Evolutionary conservation across 352 stramenopile species (phyloP).

Genomic region (Phytopythium boreale): DNA sequence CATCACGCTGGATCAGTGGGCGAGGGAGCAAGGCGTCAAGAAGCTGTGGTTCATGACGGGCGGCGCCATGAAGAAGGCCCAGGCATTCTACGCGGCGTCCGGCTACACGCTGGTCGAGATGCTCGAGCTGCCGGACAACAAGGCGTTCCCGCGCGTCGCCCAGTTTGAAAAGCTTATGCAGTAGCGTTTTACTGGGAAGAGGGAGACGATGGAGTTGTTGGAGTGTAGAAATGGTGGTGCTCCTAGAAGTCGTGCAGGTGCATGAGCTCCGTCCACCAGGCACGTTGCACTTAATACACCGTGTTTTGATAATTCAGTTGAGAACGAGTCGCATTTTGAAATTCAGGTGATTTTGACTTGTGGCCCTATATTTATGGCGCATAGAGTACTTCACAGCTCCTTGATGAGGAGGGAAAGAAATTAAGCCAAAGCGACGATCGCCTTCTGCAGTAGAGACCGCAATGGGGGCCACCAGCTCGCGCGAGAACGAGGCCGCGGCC

Average conservation of each 20-base stretch:
- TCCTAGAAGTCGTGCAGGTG: no score
- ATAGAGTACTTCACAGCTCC: neutral
- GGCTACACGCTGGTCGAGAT: conserved; percentile 20
- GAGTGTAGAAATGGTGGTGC: no score
- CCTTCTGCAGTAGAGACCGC: neutral
- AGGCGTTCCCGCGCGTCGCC: conserved; percentile 18
- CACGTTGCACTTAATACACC: no score
- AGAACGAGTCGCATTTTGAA: no score
- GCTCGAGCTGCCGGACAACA: conserved; percentile 8
- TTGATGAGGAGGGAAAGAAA: no score
- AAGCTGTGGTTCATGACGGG: conserved; percentile 35
- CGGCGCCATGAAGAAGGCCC: conserved; percentile 20
- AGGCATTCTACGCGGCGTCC: conserved; percentile 28
- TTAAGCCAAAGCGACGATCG: neutral
- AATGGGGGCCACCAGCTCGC: conserved; percentile 40
- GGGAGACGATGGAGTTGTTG: no score
- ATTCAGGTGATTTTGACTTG: neutral
- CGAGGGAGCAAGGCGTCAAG: conserved; percentile 8
- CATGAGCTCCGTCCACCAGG: no score
- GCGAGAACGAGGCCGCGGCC: conserved; percentile 49
- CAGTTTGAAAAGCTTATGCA: conserved; percentile 23
- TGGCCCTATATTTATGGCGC: neutral
- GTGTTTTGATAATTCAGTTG: no score
- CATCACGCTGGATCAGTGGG: conserved; percentile 34
- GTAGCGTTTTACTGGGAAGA: no score